Base-by-base conservation (phyloP, 345 rosid species). In the Linum lewisii region DNA sequence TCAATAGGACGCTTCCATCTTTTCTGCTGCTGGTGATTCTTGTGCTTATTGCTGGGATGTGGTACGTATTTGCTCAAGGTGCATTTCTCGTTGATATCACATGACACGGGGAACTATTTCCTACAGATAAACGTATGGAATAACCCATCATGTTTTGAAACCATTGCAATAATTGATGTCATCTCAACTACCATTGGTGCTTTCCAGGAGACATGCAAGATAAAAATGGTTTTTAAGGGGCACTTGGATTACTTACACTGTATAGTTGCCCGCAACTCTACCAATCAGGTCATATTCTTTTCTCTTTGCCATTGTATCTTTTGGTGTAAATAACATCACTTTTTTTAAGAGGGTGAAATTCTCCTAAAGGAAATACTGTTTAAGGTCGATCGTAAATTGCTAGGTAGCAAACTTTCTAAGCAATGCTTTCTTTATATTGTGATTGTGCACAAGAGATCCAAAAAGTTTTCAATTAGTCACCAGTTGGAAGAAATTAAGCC, bases 1-100 rank as follows among this genome's bases (percentile, higher is more conserved):
- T 54, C 51, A 24, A 63, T 58, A 93, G 99, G 72, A 75, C 50
- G 95, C 88, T 65, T 78, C 87, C 64, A 73, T 93, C 61, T 89
- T 76, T 66, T 82, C 99, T 0, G 99, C 94, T 42, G 86, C 86
- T 21, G 99, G 99, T 71, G 97, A 89, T 75, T 93, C 94, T 71
- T 79, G 80, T 62, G 97, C 94, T 8, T 89, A 93, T 78, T 87
- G 97, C 72, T 93, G 97, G 97, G 99, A 93, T 73, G 73, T 87
- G 97, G 98, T 88, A 91, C 69, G 90, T 72, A 67, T 73, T 61
- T 66, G 42, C 58, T 73, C 66, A 59, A 69, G 66, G 61, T 65
- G 67, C 72, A 64, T 64, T 55, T 60, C 1, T 67, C 42, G 2
- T 32, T 67, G 26, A 58, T 52, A 4, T 66, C 24, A 42, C 42